Conservation (phyloP, 176 grass and related monocot genomes). For the Areca catechu region DNA sequence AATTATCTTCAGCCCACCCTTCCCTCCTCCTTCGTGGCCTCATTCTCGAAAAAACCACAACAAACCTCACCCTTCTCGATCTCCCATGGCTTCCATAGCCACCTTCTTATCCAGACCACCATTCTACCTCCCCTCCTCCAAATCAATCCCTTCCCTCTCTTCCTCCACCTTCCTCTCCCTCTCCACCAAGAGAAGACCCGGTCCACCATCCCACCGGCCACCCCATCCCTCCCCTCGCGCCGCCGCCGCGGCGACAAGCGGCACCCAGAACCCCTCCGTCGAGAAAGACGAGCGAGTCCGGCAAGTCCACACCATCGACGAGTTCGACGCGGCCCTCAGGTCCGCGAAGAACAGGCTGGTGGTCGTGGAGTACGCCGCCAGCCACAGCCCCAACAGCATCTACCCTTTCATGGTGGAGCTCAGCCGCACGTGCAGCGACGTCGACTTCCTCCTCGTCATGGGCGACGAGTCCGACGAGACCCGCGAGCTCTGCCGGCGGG, state of each 20-base stretch:
- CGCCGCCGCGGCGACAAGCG: constrained; percentile 4
- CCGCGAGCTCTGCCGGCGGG: constrained; percentile 41
- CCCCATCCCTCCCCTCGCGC: constrained; percentile 14
- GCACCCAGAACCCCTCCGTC: constrained; percentile 20
- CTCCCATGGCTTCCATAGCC: constrained; percentile 33
- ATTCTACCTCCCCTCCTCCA: constrained; percentile 9
- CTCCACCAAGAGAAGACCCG: constrained; percentile 2
- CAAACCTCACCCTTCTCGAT: background rate
- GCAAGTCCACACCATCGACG: constrained; percentile 53
- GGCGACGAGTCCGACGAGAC: constrained; percentile 89
- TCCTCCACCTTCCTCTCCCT: constrained; percentile 5
- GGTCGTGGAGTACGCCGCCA: constrained; percentile 91
- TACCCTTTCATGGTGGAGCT: constrained; percentile 81
- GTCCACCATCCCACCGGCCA: background rate
- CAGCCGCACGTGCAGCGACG: constrained; percentile 83
- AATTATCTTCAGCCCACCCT: background rate
- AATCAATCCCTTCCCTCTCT: background rate
- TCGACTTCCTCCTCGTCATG: constrained; percentile 85
- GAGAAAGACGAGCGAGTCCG: constrained; percentile 31
- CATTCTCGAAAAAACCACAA: background rate
- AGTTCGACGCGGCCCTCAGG: constrained; percentile 62
- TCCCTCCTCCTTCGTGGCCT: background rate
- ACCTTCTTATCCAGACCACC: constrained; percentile 20
- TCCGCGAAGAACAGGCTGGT: constrained; percentile 68
- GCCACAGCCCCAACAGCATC: constrained; percentile 64